Conservation (phyloP, 2,329 filamentous ascomycete genomes). For the Fusarium hostae region DNA sequence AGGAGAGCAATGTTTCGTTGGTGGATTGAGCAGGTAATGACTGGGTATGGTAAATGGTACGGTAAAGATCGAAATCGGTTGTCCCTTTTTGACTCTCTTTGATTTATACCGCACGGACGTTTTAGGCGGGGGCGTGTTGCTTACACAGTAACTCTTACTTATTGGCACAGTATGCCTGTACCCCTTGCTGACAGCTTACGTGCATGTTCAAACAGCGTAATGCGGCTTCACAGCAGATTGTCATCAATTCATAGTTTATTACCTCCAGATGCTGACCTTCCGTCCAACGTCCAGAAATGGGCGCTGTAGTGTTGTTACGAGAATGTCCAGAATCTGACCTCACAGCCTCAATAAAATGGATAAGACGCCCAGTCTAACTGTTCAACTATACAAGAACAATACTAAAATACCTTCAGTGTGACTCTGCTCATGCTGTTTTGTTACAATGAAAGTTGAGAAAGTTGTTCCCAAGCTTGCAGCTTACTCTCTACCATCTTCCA, state of each 20-base stretch:
- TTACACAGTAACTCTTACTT: not conserved
- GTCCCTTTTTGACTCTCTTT: not conserved
- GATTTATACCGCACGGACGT: not conserved
- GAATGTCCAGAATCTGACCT: not conserved
- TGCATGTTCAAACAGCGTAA: not conserved
- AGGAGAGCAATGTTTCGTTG: conserved; percentile 1
- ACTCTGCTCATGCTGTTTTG: too few species aligned
- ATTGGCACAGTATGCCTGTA: not conserved
- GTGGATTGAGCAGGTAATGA: conserved; percentile 1
- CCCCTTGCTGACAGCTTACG: not conserved
- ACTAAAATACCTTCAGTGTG: too few species aligned
- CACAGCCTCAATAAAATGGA: too few species aligned
- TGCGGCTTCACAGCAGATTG: not conserved
- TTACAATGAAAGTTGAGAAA: too few species aligned
- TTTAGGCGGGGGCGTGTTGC: not conserved
- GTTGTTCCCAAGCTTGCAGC: too few species aligned
- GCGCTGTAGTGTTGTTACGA: not conserved
- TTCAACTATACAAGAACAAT: too few species aligned
- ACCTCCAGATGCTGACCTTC: not conserved
- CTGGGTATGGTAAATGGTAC: not conserved
- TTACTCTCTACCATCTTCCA: too few species aligned
- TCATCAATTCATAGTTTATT: not conserved
- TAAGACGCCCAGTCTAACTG: too few species aligned
- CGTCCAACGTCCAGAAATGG: not conserved
- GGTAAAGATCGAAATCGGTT: too few species aligned